These are phyloP conservation scores for Millerago galiae DNA, from an alignment of 805 yeast genomes.

Conservation along the genomic window DNA sequence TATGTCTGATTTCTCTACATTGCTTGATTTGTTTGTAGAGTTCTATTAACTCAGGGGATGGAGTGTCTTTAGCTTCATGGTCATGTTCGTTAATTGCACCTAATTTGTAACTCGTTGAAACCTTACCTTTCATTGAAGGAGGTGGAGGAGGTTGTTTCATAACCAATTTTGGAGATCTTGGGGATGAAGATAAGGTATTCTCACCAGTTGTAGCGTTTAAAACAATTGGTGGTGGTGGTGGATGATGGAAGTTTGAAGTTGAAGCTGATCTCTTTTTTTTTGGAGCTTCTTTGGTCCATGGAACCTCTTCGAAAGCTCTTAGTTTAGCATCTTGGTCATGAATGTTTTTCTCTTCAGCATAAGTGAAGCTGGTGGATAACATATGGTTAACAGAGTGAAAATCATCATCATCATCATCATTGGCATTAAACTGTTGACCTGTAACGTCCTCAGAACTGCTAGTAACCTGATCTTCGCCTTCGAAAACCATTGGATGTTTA, in stretches of 20 bases:
- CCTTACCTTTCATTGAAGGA: slow-evolving; percentile 2
- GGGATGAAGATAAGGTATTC: slow-evolving; percentile 18
- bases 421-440: not conserved
- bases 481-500: slow-evolving; percentile 2
- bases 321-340: slow-evolving; percentile 64
- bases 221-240: slow-evolving; percentile 32
- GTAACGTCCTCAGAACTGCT: not conserved
- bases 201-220: slow-evolving; percentile 18
- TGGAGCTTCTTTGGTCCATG: slow-evolving; percentile 21
- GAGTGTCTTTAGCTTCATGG: slow-evolving; percentile 48
- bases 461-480: not conserved
- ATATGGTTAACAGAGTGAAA: slow-evolving; percentile 18
- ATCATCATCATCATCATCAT: slow-evolving; percentile 15
- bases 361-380: slow-evolving; percentile 50
- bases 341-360: slow-evolving; percentile 57
- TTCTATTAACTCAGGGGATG: slow-evolving; percentile 62
- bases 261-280: slow-evolving; percentile 31
- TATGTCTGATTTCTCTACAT: slow-evolving; percentile 70
- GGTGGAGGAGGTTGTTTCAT: not conserved
- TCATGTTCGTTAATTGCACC: slow-evolving; percentile 42
- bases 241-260: slow-evolving; percentile 29
- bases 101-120: slow-evolving; percentile 32
- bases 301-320: slow-evolving; percentile 42
- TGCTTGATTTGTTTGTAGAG: slow-evolving; percentile 54
- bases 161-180: slow-evolving; percentile 8